Evolutionary conservation across 345 rosid species (phyloP).

Genomic region (Stellera chamaejasme): DNA sequence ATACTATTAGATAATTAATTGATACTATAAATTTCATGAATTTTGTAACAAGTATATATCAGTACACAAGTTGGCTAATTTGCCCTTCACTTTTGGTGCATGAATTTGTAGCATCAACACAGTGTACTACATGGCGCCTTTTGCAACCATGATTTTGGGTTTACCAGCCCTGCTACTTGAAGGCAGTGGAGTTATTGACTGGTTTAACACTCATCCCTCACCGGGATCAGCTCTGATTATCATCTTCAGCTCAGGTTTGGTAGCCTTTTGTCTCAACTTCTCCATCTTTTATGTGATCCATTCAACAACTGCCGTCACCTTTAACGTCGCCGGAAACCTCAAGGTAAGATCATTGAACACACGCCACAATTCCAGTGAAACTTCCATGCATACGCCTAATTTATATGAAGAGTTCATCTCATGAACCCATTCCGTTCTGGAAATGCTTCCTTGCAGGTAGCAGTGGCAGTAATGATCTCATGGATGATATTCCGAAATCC

Average conservation of each 20-base stretch:
- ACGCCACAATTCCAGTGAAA: not conserved
- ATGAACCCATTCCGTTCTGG: not conserved
- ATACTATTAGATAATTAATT: too few species aligned
- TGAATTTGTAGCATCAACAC: constrained; percentile 68
- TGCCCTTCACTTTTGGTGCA: constrained; percentile 6
- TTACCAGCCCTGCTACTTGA: constrained; percentile 81
- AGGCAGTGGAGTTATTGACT: constrained; percentile 74
- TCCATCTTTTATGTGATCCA: constrained; percentile 97
- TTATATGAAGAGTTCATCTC: not conserved
- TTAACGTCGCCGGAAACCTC: constrained; percentile 97
- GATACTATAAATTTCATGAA: too few species aligned
- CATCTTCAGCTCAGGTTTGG: constrained; percentile 80
- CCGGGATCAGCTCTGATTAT: constrained; percentile 59
- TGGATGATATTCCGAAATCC: constrained; percentile 96
- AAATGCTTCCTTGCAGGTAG: constrained; percentile 46
- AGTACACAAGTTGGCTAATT: constrained; percentile 8
- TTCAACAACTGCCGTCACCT: constrained; percentile 98
- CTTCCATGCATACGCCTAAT: not conserved
- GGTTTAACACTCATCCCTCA: constrained; percentile 58
- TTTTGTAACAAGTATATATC: not conserved
- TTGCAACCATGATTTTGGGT: constrained; percentile 90
- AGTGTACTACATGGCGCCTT: constrained; percentile 98
- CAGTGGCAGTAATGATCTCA: constrained; percentile 87
- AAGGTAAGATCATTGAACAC: constrained; percentile 49
- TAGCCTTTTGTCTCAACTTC: constrained; percentile 97